These are phyloP conservation scores for Sarocladium strictum DNA, from an alignment of 2,329 filamentous ascomycete species.

Conservation along the genomic window DNA sequence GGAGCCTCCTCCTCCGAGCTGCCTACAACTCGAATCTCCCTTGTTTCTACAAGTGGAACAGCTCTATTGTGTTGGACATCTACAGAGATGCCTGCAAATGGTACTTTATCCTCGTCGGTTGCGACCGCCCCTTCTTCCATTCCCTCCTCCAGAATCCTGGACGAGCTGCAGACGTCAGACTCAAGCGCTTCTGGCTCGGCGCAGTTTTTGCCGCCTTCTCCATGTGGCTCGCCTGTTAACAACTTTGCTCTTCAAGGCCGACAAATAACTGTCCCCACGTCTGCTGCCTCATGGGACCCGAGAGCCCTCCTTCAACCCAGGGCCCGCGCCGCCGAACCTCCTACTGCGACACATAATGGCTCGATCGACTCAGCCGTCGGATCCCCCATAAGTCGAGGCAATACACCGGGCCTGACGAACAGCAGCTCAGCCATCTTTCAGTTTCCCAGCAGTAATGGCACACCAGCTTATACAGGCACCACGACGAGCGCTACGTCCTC, in stretches of 20 bases:
- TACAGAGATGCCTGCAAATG: constrained; percentile 26
- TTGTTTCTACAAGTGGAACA: constrained; percentile 11
- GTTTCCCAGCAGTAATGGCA: background rate
- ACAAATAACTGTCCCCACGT: background rate
- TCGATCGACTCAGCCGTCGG: background rate
- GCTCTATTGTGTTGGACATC: constrained; percentile 16
- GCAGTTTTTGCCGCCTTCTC: background rate
- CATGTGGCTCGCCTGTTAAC: background rate
- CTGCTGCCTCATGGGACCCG: constrained; percentile 2
- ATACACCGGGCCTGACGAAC: background rate
- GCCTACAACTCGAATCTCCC: background rate
- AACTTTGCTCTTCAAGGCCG: background rate
- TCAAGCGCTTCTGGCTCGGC: constrained; percentile 7
- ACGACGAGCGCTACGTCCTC: background rate
- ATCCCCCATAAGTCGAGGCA: background rate
- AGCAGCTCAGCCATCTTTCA: background rate
- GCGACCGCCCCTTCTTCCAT: background rate
- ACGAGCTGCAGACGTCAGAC: background rate
- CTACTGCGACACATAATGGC: background rate
- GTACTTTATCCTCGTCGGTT: constrained; percentile 15
- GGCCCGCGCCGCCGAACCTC: background rate
- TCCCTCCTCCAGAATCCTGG: background rate
- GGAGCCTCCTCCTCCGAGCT: background rate
- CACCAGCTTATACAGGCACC: background rate
- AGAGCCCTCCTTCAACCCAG: constrained; percentile 5